These are phyloP conservation scores for Suillus bovinus DNA, from an alignment of 768 basidiomycete genomes.

Conservation along the genomic window DNA sequence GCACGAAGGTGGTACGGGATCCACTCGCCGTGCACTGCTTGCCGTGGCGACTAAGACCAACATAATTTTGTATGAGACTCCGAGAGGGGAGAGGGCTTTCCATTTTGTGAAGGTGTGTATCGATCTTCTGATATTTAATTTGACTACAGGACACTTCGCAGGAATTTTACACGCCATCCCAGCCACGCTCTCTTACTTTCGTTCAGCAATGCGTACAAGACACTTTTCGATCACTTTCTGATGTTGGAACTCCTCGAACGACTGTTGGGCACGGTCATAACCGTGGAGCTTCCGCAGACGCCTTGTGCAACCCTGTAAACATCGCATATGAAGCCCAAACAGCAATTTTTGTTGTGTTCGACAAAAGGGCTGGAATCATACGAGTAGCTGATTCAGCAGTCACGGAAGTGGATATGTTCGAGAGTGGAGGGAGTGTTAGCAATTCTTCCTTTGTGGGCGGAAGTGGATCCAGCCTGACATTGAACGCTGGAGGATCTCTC, in stretches of 20 bases:
- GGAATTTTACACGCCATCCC: slow-evolving; percentile 84
- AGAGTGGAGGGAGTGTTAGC: slow-evolving; percentile 21
- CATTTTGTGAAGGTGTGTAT: slow-evolving; percentile 71
- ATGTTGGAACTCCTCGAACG: slow-evolving; percentile 32
- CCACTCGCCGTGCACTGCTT: slow-evolving; percentile 52
- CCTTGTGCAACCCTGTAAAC: slow-evolving; percentile 27
- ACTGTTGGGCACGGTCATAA: slow-evolving; percentile 35
- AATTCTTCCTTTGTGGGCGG: slow-evolving; percentile 13
- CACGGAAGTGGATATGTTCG: slow-evolving; percentile 70
- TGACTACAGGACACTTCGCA: slow-evolving; percentile 29
- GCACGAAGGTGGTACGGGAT: slow-evolving; percentile 52
- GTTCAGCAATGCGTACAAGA: slow-evolving; percentile 69
- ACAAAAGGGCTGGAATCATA: slow-evolving; percentile 86
- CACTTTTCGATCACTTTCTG: slow-evolving; percentile 42
- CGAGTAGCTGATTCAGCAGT: slow-evolving; percentile 80
- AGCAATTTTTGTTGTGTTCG: slow-evolving; percentile 80
- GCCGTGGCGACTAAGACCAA: slow-evolving; percentile 76
- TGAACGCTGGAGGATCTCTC: slow-evolving; percentile 25
- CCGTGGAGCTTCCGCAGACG: slow-evolving; percentile 43
- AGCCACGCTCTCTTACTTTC: slow-evolving; percentile 66
- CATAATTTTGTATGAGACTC: slow-evolving; percentile 79
- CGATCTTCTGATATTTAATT: not conserved
- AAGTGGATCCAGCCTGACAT: slow-evolving; percentile 23
- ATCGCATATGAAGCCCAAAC: slow-evolving; percentile 68
- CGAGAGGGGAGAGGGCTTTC: slow-evolving; percentile 80